Evolutionary conservation across 495 filamentous ascomycete species (phyloP).

Genomic region (Xylaria telfairii): DNA sequence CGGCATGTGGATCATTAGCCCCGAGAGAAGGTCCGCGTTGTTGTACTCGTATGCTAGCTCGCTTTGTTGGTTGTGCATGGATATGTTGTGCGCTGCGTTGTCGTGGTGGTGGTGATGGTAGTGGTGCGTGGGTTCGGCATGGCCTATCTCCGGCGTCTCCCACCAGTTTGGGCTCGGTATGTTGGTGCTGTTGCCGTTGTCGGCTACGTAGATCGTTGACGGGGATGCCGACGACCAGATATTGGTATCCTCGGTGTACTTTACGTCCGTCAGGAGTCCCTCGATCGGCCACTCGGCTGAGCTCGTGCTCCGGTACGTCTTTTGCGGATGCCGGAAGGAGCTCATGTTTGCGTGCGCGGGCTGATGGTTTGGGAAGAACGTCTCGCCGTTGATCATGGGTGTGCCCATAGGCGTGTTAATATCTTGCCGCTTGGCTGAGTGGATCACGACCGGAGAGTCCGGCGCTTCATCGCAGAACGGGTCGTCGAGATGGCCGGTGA

Average conservation of each 20-base stretch:
- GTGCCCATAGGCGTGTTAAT: conserved; percentile 44
- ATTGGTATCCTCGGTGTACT: conserved; percentile 20
- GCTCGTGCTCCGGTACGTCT: conserved; percentile 33
- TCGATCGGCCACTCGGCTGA: conserved; percentile 43
- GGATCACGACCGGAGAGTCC: conserved; percentile 27
- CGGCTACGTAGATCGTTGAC: conserved; percentile 19
- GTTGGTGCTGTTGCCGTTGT: conserved; percentile 3
- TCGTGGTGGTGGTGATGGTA: conserved; percentile 15
- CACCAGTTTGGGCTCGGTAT: conserved; percentile 38
- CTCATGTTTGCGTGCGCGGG: conserved; percentile 23
- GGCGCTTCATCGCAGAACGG: conserved; percentile 41
- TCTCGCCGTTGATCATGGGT: conserved; percentile 32
- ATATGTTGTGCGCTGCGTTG: conserved; percentile 26
- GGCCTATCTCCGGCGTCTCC: conserved; percentile 26
- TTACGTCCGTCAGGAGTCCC: conserved; percentile 30
- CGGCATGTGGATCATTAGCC: conserved; percentile 52
- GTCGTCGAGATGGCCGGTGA: conserved; percentile 45
- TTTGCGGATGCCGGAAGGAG: conserved; percentile 24
- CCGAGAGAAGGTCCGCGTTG: conserved; percentile 35
- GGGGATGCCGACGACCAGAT: conserved; percentile 32
- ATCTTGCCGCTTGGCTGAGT: conserved; percentile 20
- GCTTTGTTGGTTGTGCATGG: conserved; percentile 34
- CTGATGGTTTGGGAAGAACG: conserved; percentile 22
- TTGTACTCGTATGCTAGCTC: conserved; percentile 39
- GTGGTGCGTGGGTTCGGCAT: conserved; percentile 27